Conservation (phyloP, 176 grass and related monocot species). For the Metroxylon sagu region DNA sequence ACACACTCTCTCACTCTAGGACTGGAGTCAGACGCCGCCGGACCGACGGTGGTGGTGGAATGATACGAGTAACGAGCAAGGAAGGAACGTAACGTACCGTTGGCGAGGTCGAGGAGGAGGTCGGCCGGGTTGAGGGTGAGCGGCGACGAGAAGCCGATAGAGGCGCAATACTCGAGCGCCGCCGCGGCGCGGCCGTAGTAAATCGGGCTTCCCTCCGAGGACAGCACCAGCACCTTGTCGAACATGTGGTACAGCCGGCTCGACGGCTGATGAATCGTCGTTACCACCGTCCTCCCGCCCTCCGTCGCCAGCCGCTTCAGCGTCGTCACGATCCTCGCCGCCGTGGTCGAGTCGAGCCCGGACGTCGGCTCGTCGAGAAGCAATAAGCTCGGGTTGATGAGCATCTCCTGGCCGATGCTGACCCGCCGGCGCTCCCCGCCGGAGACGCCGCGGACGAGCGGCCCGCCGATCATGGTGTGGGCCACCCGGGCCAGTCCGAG, state of each 20-base stretch:
- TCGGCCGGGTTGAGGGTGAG: conserved; percentile 37
- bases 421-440: conserved; percentile 89
- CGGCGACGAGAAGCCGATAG: conserved; percentile 21
- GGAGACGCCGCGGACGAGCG: conserved; percentile 57
- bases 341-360: conserved; percentile 83
- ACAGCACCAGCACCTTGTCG: conserved; percentile 90
- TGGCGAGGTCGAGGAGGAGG: conserved; percentile 33
- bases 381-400: conserved; percentile 76
- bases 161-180: conserved; percentile 66
- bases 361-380: conserved; percentile 97
- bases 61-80: no score
- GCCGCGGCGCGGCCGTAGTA: conserved; percentile 83
- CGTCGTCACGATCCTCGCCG: conserved; percentile 51
- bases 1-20: no score
- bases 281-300: conserved; percentile 58
- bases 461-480: conserved; percentile 30
- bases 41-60: no score
- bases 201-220: conserved; percentile 58
- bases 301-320: conserved; percentile 55
- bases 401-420: conserved; percentile 94
- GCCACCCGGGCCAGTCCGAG: conserved; percentile 28
- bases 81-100: conserved; percentile 36
- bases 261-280: conserved; percentile 99
- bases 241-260: conserved; percentile 95
- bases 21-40: no score